Base-by-base conservation (phyloP, 352 stramenopile species). In the Pythium aphanidermatum region DNA sequence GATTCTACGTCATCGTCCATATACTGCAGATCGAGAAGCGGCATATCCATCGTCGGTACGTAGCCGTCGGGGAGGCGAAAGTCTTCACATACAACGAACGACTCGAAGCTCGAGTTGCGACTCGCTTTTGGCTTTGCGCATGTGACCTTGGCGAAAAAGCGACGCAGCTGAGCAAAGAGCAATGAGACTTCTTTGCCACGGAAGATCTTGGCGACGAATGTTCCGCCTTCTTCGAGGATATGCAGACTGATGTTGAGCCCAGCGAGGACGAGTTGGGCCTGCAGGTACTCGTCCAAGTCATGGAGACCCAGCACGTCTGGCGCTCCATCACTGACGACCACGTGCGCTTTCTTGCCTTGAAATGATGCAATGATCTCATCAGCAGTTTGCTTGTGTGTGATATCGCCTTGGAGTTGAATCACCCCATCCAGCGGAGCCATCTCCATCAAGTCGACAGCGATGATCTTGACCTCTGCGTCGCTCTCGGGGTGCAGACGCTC, bases 241-340 rank as follows among this genome's bases (percentile, higher is more conserved):
- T 88, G 76, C 16, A 90, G 53, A 30, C 69, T 88, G 49, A 89
- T 88, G 47, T 90, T 89, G 23, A 94, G 68, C 23, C 64, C 83
- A 5, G 77, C 73, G 7, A 89, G 73, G 36, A 92, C 75, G 14
- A 92, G 65, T 50, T 91, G 75, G 20, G 77, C 78, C 54, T 92
- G 77, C 25, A 92, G 46, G 57, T 88, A 90, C 55, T 92, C 77
- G 51, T 92, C 80, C 29, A 92, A 39, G 30, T 92, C 83, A 34
- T 92, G 72, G 34, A 91, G 58, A 1, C 78, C 77, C 2, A 87
- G 66, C n/a, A 99, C 96, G 51, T 99, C 97, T 1, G 97, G 97
- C 5, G 97, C 97, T 34, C 97, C 97, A 71, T 99, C 97, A 51
- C 94, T 99, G 10, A 99, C 89, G 5, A 99, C 96, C 1, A 99